These are phyloP conservation scores for Croton setiger DNA, from an alignment of 441 rosid genomes.

Conservation along the genomic window DNA sequence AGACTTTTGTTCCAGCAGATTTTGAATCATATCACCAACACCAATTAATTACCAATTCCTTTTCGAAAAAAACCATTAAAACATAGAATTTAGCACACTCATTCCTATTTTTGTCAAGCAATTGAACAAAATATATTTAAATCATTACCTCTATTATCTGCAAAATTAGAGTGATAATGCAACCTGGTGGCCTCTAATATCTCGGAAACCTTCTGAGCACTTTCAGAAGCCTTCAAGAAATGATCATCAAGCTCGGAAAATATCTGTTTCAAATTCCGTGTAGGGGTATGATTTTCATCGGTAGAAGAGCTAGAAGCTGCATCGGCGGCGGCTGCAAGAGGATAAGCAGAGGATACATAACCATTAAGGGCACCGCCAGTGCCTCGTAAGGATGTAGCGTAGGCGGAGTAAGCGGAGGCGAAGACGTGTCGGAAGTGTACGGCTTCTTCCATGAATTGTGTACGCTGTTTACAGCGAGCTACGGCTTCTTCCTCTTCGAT, in stretches of 20 bases:
- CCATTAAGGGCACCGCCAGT: constrained; percentile 92
- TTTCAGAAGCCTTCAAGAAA: constrained; percentile 80
- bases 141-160: constrained; percentile 67
- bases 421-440: constrained; percentile 74
- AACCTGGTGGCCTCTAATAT: constrained; percentile 90
- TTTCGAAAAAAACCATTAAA: not conserved
- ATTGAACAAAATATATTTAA: not conserved
- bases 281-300: constrained; percentile 23
- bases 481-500: constrained; percentile 93
- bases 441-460: constrained; percentile 62
- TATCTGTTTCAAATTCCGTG: constrained; percentile 53
- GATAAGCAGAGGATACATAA: constrained; percentile 24
- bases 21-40: no score
- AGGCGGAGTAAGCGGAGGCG: constrained; percentile 88
- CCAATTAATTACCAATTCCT: not conserved
- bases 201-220: constrained; percentile 91
- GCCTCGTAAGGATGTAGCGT: constrained; percentile 68
- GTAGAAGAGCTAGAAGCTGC: constrained; percentile 29
- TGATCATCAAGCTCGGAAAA: constrained; percentile 74
- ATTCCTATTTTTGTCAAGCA: not conserved
- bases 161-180: constrained; percentile 96
- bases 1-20: no score
- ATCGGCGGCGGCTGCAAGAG: constrained; percentile 35
- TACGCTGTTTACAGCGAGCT: constrained; percentile 72
- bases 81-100: not conserved